These are phyloP conservation scores for Begonia fuchsioides DNA, from an alignment of 306 rosid species.

Conservation along the genomic window DNA sequence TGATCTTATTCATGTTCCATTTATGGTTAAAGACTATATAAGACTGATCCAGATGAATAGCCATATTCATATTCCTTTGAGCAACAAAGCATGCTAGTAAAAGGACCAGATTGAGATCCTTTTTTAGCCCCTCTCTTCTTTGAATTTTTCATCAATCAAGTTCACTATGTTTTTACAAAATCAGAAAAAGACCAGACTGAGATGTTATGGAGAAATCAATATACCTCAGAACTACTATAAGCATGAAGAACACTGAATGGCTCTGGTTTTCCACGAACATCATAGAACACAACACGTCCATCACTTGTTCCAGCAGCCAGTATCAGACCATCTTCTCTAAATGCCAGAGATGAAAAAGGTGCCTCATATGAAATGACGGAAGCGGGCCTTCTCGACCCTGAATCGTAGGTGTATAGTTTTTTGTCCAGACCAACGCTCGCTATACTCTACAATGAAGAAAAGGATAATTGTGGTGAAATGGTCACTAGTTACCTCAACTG, in stretches of 20 bases:
- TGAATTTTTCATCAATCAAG: too few species aligned
- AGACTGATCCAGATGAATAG: too few species aligned
- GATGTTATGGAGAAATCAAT: slow-evolving; percentile 1
- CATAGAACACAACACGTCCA: slow-evolving; percentile 89
- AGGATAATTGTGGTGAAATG: slow-evolving; percentile 15
- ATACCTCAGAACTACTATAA: slow-evolving; percentile 48
- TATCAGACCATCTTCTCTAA: slow-evolving; percentile 88
- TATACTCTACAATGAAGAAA: slow-evolving; percentile 52
- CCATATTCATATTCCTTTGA: too few species aligned
- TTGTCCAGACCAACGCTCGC: slow-evolving; percentile 97
- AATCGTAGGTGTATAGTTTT: slow-evolving; percentile 81
- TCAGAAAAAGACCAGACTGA: too few species aligned
- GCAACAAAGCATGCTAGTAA: too few species aligned
- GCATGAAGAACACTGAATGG: slow-evolving; percentile 89
- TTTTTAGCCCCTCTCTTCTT: too few species aligned
- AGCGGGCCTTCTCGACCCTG: slow-evolving; percentile 71
- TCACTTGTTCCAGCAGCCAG: slow-evolving; percentile 97
- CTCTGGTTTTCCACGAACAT: slow-evolving; percentile 92
- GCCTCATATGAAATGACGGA: slow-evolving; percentile 76
- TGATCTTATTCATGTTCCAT: too few species aligned
- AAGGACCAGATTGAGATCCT: too few species aligned
- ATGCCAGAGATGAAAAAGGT: slow-evolving; percentile 89
- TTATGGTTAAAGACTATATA: too few species aligned
- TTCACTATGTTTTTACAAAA: too few species aligned
- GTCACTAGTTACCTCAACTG: slow-evolving; percentile 1